These are phyloP conservation scores for Dactylellina cionopaga DNA, from an alignment of 2,329 filamentous ascomycete species.

Conservation along the genomic window DNA sequence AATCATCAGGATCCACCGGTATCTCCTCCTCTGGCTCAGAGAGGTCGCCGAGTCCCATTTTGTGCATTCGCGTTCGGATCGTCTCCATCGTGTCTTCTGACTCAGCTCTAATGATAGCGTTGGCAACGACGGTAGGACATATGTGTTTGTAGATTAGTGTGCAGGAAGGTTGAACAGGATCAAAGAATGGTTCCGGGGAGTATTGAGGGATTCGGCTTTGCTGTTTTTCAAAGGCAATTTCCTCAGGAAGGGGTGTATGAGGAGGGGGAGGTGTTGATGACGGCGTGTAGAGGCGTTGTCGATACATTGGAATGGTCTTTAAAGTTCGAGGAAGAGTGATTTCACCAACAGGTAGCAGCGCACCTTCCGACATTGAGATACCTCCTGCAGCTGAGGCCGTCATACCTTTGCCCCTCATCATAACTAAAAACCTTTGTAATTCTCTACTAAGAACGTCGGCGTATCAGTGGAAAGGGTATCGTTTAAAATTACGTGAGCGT, in stretches of 20 bases:
- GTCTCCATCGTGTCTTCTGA: slow-evolving; percentile 11
- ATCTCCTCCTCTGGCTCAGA: not conserved
- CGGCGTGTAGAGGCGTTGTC: slow-evolving; percentile 17
- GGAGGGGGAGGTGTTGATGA: slow-evolving; percentile 29
- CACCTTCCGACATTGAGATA: not conserved
- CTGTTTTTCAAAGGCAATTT: slow-evolving; percentile 6
- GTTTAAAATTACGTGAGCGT: no score
- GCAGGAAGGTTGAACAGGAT: slow-evolving; percentile 13
- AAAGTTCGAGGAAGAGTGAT: no score
- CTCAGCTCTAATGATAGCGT: not conserved
- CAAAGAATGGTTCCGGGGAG: not conserved
- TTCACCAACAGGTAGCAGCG: not conserved
- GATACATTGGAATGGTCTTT: not conserved
- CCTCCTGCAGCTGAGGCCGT: no score
- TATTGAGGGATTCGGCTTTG: not conserved
- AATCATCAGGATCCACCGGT: slow-evolving; percentile 5
- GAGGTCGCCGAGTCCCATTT: not conserved
- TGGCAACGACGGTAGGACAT: not conserved
- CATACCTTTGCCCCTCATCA: no score
- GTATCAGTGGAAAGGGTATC: no score
- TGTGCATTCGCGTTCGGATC: slow-evolving; percentile 9
- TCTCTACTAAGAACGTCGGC: no score
- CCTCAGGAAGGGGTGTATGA: not conserved
- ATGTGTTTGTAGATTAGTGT: slow-evolving; percentile 4
- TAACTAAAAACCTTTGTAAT: no score